phyloP scores from a whole-genome alignment of 768 basidiomycete genomes.

The Termitomyces sp. region DNA sequence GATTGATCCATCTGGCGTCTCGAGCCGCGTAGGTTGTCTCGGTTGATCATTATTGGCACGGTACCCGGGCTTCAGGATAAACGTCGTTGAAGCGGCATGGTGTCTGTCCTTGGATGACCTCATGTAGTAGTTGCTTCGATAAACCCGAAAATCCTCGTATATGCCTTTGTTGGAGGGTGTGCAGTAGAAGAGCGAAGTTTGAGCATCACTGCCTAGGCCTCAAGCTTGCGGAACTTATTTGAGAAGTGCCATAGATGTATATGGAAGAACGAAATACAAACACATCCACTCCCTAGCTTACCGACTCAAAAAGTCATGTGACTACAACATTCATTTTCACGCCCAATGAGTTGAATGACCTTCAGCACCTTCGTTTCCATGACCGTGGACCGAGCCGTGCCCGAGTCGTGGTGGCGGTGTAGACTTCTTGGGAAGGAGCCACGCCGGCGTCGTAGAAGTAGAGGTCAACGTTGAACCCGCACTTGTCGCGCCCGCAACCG shows the following conservation, averaged over 20 bases:
- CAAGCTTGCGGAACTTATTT: not conserved
- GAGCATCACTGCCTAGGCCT: not conserved
- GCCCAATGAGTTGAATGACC: not conserved
- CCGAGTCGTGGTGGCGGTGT: conserved; percentile 14
- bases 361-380: conserved; percentile 5
- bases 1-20: not conserved
- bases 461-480: not conserved
- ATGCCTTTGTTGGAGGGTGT: not conserved
- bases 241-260: not conserved
- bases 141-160: not conserved
- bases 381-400: not conserved
- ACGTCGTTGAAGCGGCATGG: not conserved
- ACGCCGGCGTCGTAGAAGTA: conserved; percentile 34
- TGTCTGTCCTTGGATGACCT: not conserved
- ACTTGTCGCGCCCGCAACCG: not conserved
- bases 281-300: not conserved
- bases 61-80: not conserved
- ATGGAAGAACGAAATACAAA: not conserved
- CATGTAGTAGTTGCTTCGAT: not conserved
- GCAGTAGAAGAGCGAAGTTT: not conserved
- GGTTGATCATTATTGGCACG: not conserved
- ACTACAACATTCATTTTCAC: not conserved
- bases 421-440: conserved; percentile 45
- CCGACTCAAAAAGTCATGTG: not conserved
- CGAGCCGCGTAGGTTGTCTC: not conserved